phyloP scores from a whole-genome alignment of 768 basidiomycete genomes.

The Harrya chromipes region DNA sequence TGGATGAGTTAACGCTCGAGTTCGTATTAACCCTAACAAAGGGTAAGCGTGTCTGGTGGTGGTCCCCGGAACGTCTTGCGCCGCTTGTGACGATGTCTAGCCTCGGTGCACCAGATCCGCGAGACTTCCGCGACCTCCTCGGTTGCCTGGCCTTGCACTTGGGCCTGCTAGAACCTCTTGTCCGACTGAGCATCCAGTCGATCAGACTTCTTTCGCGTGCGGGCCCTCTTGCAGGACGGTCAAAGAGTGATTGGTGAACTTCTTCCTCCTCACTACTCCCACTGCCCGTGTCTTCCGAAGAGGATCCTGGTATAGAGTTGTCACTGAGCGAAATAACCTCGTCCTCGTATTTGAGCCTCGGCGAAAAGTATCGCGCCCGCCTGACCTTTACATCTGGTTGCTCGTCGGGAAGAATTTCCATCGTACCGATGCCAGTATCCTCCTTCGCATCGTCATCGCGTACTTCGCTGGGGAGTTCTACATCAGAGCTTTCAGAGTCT shows the following conservation, averaged over 20 bases:
- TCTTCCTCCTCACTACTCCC: constrained; percentile 27
- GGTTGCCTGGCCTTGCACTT: constrained; percentile 16
- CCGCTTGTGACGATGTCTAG: constrained; percentile 40
- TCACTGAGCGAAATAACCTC: constrained; percentile 27
- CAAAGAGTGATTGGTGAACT: constrained; percentile 35
- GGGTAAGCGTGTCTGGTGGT: constrained; percentile 40
- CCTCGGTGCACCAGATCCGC: constrained; percentile 10
- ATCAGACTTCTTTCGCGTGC: constrained; percentile 49
- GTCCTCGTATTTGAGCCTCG: background rate
- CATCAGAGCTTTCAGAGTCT: constrained; percentile 60
- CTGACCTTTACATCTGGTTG: constrained; percentile 20
- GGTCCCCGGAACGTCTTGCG: constrained; percentile 30
- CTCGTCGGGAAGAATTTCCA: constrained; percentile 11
- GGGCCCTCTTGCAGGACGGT: constrained; percentile 20
- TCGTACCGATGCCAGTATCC: background rate
- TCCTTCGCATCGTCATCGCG: background rate
- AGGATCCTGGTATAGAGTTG: constrained; percentile 4
- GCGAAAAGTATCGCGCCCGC: constrained; percentile 16
- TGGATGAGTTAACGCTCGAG: constrained; percentile 5
- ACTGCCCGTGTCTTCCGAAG: constrained; percentile 15
- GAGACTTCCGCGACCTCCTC: constrained; percentile 10
- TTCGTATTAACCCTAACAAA: constrained; percentile 24
- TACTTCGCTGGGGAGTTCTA: constrained; percentile 12
- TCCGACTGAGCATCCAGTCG: constrained; percentile 64
- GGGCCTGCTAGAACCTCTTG: constrained; percentile 20